phyloP scores from a whole-genome alignment of 2,329 filamentous ascomycete genomes.

The Penicillium freii region DNA sequence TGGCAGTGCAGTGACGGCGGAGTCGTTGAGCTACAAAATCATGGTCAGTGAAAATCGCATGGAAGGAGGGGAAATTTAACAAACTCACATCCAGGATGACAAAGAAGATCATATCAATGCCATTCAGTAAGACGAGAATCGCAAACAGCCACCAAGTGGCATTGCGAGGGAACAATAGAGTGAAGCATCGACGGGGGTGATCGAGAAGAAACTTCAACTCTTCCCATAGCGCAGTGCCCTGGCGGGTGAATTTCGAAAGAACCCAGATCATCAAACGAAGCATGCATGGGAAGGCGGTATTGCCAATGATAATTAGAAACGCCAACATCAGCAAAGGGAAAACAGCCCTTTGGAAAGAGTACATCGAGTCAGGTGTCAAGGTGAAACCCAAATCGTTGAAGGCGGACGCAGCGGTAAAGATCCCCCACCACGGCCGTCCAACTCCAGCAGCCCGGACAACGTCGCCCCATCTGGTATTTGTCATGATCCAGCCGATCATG shows the following conservation, averaged over 20 bases:
- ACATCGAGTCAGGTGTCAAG: slow-evolving; percentile 90
- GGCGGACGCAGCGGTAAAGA: slow-evolving; percentile 82
- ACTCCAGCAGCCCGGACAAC: slow-evolving; percentile 63
- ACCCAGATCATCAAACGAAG: slow-evolving; percentile 90
- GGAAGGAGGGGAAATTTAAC: neutral
- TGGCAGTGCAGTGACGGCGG: slow-evolving; percentile 65
- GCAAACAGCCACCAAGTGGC: slow-evolving; percentile 96
- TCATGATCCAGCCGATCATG: slow-evolving; percentile 76
- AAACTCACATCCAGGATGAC: slow-evolving; percentile 80
- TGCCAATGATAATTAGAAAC: slow-evolving; percentile 90
- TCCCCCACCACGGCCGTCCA: slow-evolving; percentile 78
- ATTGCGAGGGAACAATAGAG: slow-evolving; percentile 81
- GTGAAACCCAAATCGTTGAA: slow-evolving; percentile 97
- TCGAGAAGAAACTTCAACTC: slow-evolving; percentile 88
- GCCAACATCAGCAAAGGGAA: slow-evolving; percentile 74
- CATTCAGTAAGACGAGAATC: slow-evolving; percentile 78
- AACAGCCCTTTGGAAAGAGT: slow-evolving; percentile 74
- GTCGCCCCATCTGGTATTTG: slow-evolving; percentile 59
- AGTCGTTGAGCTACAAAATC: slow-evolving; percentile 62
- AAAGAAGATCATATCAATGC: slow-evolving; percentile 83
- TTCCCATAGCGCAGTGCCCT: slow-evolving; percentile 73
- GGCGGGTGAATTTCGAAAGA: slow-evolving; percentile 64
- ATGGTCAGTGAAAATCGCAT: slow-evolving; percentile 15
- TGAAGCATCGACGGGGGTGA: slow-evolving; percentile 94
- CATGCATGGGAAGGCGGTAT: slow-evolving; percentile 94